These are phyloP conservation scores for Oemleria cerasiformis DNA, from an alignment of 306 rosid genomes.

Conservation along the genomic window DNA sequence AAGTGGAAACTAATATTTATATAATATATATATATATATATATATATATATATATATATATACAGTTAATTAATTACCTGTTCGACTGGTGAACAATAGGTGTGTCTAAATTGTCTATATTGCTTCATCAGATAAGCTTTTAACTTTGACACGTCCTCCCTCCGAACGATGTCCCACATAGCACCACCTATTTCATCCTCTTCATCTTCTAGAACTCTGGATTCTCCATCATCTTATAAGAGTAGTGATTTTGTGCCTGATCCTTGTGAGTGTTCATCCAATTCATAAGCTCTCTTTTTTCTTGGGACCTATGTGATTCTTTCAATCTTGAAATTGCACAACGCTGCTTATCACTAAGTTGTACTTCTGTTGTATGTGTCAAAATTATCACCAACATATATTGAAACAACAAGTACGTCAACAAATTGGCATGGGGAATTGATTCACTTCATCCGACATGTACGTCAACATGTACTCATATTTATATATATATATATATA, in stretches of 20 bases:
- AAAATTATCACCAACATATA: constrained; percentile 68
- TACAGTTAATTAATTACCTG: constrained; percentile 57
- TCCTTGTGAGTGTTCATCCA: too few relatives aligned
- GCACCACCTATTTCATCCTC: constrained; percentile 50
- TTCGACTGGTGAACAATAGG: constrained; percentile 65
- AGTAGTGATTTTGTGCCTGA: too few relatives aligned
- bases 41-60: too few relatives aligned
- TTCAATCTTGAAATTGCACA: constrained; percentile 48
- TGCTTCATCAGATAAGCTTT: constrained; percentile 62
- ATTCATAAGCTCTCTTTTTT: too few relatives aligned
- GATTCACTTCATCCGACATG: too few relatives aligned
- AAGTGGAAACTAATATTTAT: constrained; percentile 9
- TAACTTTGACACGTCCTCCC: constrained; percentile 68
- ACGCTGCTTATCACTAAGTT: constrained; percentile 35
- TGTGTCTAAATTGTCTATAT: constrained; percentile 67
- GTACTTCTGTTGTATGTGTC: constrained; percentile 64
- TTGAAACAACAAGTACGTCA: constrained; percentile 14
- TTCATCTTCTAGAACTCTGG: too few relatives aligned
- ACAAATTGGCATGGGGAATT: background rate
- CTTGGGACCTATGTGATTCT: too few relatives aligned
- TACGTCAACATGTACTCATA: too few relatives aligned
- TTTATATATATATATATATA: too few relatives aligned
- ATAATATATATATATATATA: too few relatives aligned
- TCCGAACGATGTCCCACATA: constrained; percentile 79
- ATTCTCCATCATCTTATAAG: too few relatives aligned